These are phyloP conservation scores for Colletotrichum melonis DNA, from an alignment of 2,329 filamentous ascomycete species.

Conservation along the genomic window DNA sequence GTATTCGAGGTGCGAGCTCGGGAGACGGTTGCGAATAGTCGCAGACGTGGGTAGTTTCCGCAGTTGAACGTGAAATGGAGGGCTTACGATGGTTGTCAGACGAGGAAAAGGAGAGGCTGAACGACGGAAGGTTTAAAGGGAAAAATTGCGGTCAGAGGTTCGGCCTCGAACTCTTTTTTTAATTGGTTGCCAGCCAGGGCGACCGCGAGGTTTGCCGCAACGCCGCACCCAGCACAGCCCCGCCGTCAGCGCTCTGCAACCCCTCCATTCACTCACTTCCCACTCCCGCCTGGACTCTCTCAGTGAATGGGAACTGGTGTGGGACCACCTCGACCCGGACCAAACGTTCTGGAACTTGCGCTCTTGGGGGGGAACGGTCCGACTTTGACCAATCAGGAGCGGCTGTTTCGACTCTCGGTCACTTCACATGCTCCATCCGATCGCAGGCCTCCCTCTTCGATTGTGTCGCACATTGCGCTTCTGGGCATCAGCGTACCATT, in stretches of 20 bases:
- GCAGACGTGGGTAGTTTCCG: neutral
- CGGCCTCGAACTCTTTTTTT: slow-evolving; percentile 13
- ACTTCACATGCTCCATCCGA: slow-evolving; percentile 29
- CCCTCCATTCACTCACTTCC: too few relatives aligned
- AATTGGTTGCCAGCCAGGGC: neutral
- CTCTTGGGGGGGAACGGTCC: neutral
- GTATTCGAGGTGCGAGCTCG: neutral
- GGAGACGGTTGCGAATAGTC: neutral
- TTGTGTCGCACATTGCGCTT: neutral
- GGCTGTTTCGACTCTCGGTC: neutral
- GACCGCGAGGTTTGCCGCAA: slow-evolving; percentile 10
- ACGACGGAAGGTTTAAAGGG: neutral
- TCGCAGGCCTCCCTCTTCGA: neutral
- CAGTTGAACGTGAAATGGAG: neutral
- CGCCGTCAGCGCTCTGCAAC: too few relatives aligned
- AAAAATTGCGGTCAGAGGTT: slow-evolving; percentile 7
- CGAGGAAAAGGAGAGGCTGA: neutral
- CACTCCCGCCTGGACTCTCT: too few relatives aligned
- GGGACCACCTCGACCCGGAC: too few relatives aligned
- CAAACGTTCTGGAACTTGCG: slow-evolving; percentile 21
- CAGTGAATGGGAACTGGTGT: too few relatives aligned
- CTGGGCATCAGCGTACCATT: neutral
- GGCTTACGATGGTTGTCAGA: neutral
- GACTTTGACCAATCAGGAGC: slow-evolving; percentile 8
- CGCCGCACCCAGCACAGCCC: too few relatives aligned